Base-by-base conservation (phyloP, 2,329 filamentous ascomycete genomes). In the Microcyclospora tardicrescens region DNA sequence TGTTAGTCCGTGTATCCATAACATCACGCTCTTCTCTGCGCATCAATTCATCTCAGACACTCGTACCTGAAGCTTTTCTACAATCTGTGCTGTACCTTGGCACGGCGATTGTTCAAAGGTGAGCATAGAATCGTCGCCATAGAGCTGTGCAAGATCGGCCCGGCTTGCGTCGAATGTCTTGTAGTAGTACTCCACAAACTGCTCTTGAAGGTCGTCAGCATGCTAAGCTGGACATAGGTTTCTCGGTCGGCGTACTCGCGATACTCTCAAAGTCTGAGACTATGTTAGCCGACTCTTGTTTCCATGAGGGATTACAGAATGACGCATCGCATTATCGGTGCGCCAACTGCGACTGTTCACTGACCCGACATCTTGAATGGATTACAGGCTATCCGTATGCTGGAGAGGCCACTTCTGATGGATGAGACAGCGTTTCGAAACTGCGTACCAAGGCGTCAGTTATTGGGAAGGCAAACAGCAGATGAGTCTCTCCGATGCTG, bases 131-230 rank as follows among this genome's bases (percentile, higher is more conserved):
- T 79, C 63, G 4, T 81, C 73, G 56, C 82, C 89, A 71, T 95
- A 96, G 67, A 95, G 84, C 45, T 65, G 57, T 11, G 62, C 65
- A 33, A 95, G 73, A 37, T 60, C 54, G 40, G 65, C 64, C 56
- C 86, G 80, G 64, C 87, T 72, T 44, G 58, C 47, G 61, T 94
- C 86, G 65, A 95, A 94, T 43, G 78, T 79, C 56, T 80, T 71
- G 74, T 94, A 95, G 77, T 95, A 96, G 71, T 81, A 89, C 44
- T 79, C 60, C 50, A 89, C 80, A 65, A 96, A 95, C 66, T 93
- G 75, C 62, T 80, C 87, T 95, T 58, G 10, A n/a, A 16, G 16
- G 8, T 11, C 10, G 35, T 46, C 24, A 44, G 44, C 10, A 14
- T 13, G 12, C 16, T 24, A 24, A n/a, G 19, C 19, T 24, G 19